A percentile compares a stretch with the other conserved stretches of the same genome.
phyloP scores from a whole-genome alignment of 2,329 filamentous ascomycete species.

The Monosporascus cannonballus region DNA sequence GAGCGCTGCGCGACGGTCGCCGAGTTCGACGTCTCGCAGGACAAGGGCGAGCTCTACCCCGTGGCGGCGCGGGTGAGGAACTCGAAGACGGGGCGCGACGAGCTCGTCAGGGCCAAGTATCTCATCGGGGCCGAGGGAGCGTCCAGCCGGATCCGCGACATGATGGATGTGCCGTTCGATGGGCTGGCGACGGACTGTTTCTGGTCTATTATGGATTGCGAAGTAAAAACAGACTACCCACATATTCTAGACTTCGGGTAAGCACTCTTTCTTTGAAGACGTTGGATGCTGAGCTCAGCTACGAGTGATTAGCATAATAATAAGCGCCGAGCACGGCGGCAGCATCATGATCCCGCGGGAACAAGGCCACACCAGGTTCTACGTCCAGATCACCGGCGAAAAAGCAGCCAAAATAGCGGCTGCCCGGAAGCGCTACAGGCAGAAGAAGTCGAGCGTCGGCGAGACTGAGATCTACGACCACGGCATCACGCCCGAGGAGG shows the following conservation, averaged over 20 bases:
- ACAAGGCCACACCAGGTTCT: constrained; percentile 23
- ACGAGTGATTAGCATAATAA: constrained; percentile 10
- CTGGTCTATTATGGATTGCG: constrained; percentile 28
- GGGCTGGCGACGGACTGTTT: constrained; percentile 26
- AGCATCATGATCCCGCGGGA: constrained; percentile 28
- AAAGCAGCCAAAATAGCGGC: not conserved
- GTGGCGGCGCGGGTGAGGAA: constrained; percentile 15
- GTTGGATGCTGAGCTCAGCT: not conserved
- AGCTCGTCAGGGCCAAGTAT: constrained; percentile 24
- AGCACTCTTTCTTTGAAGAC: not conserved
- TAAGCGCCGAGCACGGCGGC: constrained; percentile 23
- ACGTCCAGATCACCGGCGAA: constrained; percentile 3
- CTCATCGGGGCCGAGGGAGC: constrained; percentile 27
- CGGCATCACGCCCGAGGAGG: constrained; percentile 29
- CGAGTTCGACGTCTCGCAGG: constrained; percentile 9
- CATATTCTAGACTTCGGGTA: constrained; percentile 26
- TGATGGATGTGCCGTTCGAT: constrained; percentile 24
- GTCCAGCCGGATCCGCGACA: constrained; percentile 24
- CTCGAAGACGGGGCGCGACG: constrained; percentile 13
- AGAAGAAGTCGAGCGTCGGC: not conserved
- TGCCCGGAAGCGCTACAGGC: not conserved
- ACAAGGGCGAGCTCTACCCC: constrained; percentile 6
- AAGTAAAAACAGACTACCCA: constrained; percentile 22
- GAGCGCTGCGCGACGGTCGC: constrained; percentile 20
- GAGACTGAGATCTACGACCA: constrained; percentile 19